phyloP scores from a whole-genome alignment of 2,329 filamentous ascomycete genomes.

The Penicillium sp. region DNA sequence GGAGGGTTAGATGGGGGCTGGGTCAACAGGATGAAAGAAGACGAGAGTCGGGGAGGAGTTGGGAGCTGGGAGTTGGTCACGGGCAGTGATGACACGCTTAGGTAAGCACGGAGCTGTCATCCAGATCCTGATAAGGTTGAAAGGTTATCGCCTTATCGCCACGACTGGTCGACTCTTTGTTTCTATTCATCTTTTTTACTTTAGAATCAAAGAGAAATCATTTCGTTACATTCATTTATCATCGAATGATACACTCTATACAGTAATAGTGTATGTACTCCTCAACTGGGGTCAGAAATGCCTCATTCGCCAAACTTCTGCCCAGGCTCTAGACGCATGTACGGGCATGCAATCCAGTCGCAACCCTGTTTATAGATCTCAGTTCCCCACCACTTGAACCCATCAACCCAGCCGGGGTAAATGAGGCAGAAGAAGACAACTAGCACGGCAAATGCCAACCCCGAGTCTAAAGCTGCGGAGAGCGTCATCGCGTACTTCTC shows the following conservation, averaged over 20 bases:
- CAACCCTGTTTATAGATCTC: constrained; percentile 84
- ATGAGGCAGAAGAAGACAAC: constrained; percentile 85
- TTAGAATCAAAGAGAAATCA: not conserved
- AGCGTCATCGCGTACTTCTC: constrained; percentile 90
- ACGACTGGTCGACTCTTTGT: not conserved
- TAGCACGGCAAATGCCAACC: constrained; percentile 80
- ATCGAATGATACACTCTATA: not conserved
- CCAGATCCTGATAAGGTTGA: not conserved
- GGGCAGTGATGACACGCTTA: constrained; percentile 40
- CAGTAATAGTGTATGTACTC: not conserved
- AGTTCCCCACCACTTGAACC: constrained; percentile 87
- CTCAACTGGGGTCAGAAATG: not conserved
- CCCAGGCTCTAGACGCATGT: constrained; percentile 67
- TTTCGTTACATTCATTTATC: not conserved
- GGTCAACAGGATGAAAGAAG: constrained; percentile 11
- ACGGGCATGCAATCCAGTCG: constrained; percentile 82
- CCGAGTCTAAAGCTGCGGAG: constrained; percentile 81
- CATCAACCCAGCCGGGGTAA: constrained; percentile 76
- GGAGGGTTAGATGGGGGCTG: constrained; percentile 8
- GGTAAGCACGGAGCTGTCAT: constrained; percentile 37
- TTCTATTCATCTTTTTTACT: not conserved
- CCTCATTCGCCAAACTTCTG: constrained; percentile 66
- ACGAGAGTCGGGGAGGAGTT: constrained; percentile 32
- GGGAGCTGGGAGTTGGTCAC: constrained; percentile 45
- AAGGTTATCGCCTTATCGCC: not conserved